Percentiles rank a stretch among this genome's conserved stretches.
These are phyloP conservation scores for Candida stauntonica DNA, from an alignment of 805 yeast genomes.

Conservation along the genomic window DNA sequence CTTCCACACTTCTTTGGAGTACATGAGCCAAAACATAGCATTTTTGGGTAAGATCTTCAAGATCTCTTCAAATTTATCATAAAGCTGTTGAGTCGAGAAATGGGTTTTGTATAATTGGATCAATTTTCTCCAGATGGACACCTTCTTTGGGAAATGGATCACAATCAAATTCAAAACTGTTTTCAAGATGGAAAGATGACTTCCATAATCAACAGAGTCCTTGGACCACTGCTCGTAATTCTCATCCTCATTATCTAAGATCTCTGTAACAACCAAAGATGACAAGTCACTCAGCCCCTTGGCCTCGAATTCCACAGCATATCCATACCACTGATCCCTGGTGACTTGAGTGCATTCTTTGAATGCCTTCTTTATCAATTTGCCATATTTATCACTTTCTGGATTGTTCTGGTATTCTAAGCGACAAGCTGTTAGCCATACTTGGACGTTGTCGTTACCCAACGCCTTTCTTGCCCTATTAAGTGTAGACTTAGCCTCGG, in stretches of 20 bases:
- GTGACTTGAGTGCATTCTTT: constrained; percentile 34
- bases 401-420: constrained; percentile 53
- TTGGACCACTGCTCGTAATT: constrained; percentile 25
- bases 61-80: constrained; percentile 49
- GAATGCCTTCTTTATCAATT: constrained; percentile 46
- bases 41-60: constrained; percentile 43
- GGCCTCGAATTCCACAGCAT: constrained; percentile 50
- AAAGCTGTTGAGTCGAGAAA: constrained; percentile 31
- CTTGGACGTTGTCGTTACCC: constrained; percentile 37
- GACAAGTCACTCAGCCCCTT: constrained; percentile 45
- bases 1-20: constrained; percentile 66
- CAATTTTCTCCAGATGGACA: constrained; percentile 46
- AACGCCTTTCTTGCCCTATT: constrained; percentile 56
- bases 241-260: constrained; percentile 33
- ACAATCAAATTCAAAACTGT: constrained; percentile 45
- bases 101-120: constrained; percentile 33
- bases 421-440: constrained; percentile 70
- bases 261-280: constrained; percentile 45
- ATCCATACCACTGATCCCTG: constrained; percentile 48
- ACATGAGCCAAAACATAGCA: constrained; percentile 58
- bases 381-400: constrained; percentile 41
- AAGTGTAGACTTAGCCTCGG: constrained; percentile 50
- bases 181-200: constrained; percentile 26
- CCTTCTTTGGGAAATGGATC: constrained; percentile 41
- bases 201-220: constrained; percentile 21